Base-by-base conservation (phyloP, 345 rosid species). In the Anastatica hierochuntica region DNA sequence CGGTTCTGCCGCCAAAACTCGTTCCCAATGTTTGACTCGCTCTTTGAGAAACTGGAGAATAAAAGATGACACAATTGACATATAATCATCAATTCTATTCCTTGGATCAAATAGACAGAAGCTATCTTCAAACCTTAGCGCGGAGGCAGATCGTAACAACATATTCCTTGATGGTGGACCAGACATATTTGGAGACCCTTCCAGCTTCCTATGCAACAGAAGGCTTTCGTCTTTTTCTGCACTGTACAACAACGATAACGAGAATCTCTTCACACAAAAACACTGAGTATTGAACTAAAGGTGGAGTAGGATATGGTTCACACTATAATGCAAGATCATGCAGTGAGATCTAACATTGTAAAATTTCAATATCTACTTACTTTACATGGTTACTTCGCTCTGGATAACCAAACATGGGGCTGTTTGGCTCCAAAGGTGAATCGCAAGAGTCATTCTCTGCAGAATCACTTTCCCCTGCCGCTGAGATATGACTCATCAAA, bases 391-490 rank as follows among this genome's bases (percentile, higher is more conserved):
- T 58, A 43, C 7, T 34, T 62, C 40, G 47, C 30, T 66, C 64
- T 41, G 55, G 62, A 12, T 19, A 60, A 40, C 71, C 70, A 63
- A 63, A 72, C 58, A 62, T 46, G 53, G 98, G 98, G 74, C 98
- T 90, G 62, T 94, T 94, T 60, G 97, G 99, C 75, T 94, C 99
- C 33, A 92, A 76, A 14, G 95, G 99, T 55, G 99, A 88, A 71
- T 92, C 99, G 33, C 98, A 92, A 13, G 97, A 92, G 74, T 92
- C 98, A 74, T 92, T 88, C 73, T 88, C 97, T 42, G 96, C 96
- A 58, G 92, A 90, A 72, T 90, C 98, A 74, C 96, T 90, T 79
- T 90, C 98, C 79, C 87, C 98, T 55, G 92, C 89, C n/a, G 89
- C 82, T 58, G 95, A 79, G 35, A 81, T 72, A 73, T 90, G 98